Conservation (phyloP, 345 rosid species). For the Pistacia atlantica region DNA sequence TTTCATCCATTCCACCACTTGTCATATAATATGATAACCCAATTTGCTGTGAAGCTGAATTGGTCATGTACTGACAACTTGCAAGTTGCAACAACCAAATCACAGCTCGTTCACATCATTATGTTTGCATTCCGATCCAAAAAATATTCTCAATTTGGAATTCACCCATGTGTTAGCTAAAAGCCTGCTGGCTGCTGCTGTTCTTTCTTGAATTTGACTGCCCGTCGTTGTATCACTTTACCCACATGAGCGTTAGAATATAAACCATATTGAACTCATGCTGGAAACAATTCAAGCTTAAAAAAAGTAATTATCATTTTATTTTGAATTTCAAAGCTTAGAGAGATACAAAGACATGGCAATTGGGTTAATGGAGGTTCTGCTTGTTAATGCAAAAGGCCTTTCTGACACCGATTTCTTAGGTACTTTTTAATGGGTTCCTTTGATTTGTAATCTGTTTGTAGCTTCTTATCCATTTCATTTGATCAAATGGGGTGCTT, state of each 20-base stretch:
- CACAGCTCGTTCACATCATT: neutral
- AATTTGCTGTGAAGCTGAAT: too few relatives aligned
- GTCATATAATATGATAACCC: too few relatives aligned
- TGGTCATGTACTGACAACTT: too few relatives aligned
- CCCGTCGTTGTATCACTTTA: neutral
- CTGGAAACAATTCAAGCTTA: neutral
- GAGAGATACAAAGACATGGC: constrained; percentile 42
- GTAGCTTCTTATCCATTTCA: too few relatives aligned
- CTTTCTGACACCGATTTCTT: constrained; percentile 61
- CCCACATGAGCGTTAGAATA: neutral
- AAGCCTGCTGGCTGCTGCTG: neutral
- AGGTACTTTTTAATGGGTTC: constrained; percentile 33
- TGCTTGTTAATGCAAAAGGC: constrained; percentile 65
- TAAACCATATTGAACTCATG: neutral
- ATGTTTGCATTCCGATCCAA: too few relatives aligned
- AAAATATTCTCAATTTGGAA: neutral
- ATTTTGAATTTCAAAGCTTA: neutral
- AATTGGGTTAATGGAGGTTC: constrained; percentile 72
- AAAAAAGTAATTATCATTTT: neutral
- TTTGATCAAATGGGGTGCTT: neutral
- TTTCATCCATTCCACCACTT: too few relatives aligned
- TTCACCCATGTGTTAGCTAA: neutral
- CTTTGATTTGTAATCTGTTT: neutral
- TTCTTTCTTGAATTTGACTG: constrained; percentile 2
- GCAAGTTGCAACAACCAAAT: too few relatives aligned